These are phyloP conservation scores for Cytospora chrysosperma DNA, from an alignment of 2,329 filamentous ascomycete genomes.

Conservation along the genomic window DNA sequence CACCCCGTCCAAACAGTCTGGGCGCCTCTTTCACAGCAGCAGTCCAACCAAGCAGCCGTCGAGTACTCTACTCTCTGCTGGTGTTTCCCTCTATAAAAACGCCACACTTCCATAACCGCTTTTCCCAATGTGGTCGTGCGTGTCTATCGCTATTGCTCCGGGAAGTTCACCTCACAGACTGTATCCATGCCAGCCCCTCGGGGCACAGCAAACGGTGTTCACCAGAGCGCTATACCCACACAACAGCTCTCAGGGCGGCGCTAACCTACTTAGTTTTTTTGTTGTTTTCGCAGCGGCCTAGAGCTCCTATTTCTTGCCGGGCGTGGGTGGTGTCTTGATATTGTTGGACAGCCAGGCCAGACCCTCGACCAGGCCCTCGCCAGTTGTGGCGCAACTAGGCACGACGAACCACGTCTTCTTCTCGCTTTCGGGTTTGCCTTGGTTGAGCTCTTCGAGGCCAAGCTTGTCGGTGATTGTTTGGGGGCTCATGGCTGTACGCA, in stretches of 20 bases:
- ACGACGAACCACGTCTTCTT: slow-evolving; percentile 82
- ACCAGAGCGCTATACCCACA: background rate
- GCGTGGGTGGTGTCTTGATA: slow-evolving; percentile 64
- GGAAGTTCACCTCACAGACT: background rate
- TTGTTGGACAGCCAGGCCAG: slow-evolving; percentile 83
- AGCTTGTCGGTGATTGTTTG: slow-evolving; percentile 77
- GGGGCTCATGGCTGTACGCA: slow-evolving; percentile 68
- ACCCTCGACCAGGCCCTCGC: slow-evolving; percentile 78
- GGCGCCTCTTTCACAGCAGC: too few species aligned
- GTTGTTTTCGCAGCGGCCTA: background rate
- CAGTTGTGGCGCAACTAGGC: slow-evolving; percentile 78
- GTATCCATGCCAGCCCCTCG: background rate
- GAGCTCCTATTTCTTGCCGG: slow-evolving; percentile 52
- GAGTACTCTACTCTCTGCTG: too few species aligned
- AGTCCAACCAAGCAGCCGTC: too few species aligned
- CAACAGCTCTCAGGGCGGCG: background rate
- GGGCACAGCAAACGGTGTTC: background rate
- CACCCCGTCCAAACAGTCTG: too few species aligned
- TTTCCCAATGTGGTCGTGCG: background rate
- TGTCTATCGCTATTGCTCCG: background rate
- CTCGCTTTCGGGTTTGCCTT: too few species aligned
- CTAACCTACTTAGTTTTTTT: background rate
- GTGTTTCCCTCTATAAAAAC: background rate
- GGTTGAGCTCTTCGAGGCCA: slow-evolving; percentile 73
- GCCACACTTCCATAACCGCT: background rate